Conservation (phyloP, 2,329 filamentous ascomycete genomes). For the Phaeosphaeria sp. region DNA sequence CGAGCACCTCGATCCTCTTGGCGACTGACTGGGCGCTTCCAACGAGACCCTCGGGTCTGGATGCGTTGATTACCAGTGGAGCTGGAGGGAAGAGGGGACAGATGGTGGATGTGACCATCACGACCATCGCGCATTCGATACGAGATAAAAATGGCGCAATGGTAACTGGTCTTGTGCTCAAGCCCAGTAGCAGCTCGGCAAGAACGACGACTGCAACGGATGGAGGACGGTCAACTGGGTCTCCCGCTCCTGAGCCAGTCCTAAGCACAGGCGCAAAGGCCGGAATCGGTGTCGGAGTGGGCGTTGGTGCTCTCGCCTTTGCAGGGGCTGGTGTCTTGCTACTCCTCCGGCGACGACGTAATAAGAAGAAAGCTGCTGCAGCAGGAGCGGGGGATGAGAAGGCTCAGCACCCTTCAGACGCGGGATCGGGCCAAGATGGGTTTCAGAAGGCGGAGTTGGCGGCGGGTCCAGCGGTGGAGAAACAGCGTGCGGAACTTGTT, state of each 20-base stretch:
- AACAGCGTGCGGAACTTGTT: background rate
- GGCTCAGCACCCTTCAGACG: background rate
- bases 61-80: constrained; percentile 17
- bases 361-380: background rate
- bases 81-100: constrained; percentile 12
- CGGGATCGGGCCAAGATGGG: background rate
- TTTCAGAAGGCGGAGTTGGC: constrained; percentile 9
- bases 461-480: constrained; percentile 7
- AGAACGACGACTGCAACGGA: constrained; percentile 2
- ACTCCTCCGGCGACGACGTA: background rate
- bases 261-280: constrained; percentile 10
- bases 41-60: constrained; percentile 11
- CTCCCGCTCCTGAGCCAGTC: background rate
- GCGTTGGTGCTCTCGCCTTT: background rate
- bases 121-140: constrained; percentile 10
- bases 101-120: constrained; percentile 21
- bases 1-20: constrained; percentile 4
- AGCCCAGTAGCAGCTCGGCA: constrained; percentile 11
- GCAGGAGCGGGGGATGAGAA: background rate
- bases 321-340: background rate
- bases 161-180: constrained; percentile 3
- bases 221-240: background rate
- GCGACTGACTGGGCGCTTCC: constrained; percentile 19
- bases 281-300: constrained; percentile 9
- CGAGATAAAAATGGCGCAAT: constrained; percentile 12